Evolutionary conservation across 1,139 yeast species (phyloP).

Genomic region (Arxiozyma telluris): DNA sequence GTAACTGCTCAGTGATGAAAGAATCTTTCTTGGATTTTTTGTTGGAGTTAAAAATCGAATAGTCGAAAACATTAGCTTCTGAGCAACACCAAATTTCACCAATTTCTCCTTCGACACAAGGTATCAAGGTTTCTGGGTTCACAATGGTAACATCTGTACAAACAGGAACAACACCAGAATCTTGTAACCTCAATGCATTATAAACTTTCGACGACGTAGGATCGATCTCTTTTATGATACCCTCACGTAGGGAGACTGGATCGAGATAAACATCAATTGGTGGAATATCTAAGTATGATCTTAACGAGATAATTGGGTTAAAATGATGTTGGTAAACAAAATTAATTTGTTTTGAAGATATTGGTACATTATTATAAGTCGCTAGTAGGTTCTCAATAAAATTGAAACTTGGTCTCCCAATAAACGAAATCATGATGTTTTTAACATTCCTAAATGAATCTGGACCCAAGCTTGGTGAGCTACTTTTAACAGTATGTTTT

Average conservation of each 20-base stretch:
- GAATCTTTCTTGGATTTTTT: slow-evolving; percentile 27
- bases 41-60: slow-evolving; percentile 35
- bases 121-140: slow-evolving; percentile 75
- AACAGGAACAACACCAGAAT: slow-evolving; percentile 93
- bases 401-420: slow-evolving; percentile 62
- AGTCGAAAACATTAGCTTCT: slow-evolving; percentile 65
- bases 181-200: slow-evolving; percentile 57
- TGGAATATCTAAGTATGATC: slow-evolving; percentile 83
- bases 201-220: slow-evolving; percentile 61
- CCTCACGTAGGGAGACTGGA: slow-evolving; percentile 81
- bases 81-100: slow-evolving; percentile 97
- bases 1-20: slow-evolving; percentile 42
- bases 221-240: slow-evolving; percentile 71
- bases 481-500: not conserved
- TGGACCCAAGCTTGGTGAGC: slow-evolving; percentile 14
- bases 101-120: slow-evolving; percentile 86
- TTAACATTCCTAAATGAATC: slow-evolving; percentile 54
- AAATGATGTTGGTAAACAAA: slow-evolving; percentile 70
- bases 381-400: slow-evolving; percentile 52
- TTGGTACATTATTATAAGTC: slow-evolving; percentile 54
- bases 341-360: slow-evolving; percentile 64
- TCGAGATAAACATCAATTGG: slow-evolving; percentile 84
- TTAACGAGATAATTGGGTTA: slow-evolving; percentile 68
- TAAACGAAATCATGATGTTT: slow-evolving; percentile 78
- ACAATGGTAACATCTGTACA: slow-evolving; percentile 91